Base-by-base conservation (phyloP, 768 basidiomycete species). In the Lenzites betulinus region DNA sequence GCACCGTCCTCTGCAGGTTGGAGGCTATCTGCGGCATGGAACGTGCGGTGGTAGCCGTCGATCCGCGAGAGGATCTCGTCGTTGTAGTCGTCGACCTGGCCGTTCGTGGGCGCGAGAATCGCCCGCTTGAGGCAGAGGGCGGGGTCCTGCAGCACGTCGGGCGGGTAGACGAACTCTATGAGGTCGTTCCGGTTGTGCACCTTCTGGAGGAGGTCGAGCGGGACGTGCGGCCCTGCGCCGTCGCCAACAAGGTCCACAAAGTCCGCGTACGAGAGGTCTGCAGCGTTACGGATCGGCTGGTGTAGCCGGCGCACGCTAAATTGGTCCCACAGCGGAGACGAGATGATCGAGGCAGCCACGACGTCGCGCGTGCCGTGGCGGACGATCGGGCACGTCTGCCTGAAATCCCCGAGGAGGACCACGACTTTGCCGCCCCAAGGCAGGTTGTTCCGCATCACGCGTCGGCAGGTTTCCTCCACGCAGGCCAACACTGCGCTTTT, bases 191-290 rank as follows among this genome's bases (percentile, higher is more conserved):
- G 35, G 6, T 63, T 23, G 1, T 51, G 25, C 4, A 65, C 66
- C 2, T 47, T 46, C 23, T 58, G 54, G 2, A 75, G 58, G 44
- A 76, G 9, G 23, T 63, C 52, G 0, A 78, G 60, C 1, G 58
- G 50, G 3, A 75, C 67, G 0, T 69, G 43, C 2, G 69, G 69
- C 0, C 69, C 69, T 0, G 65, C 64, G 18, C 74, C 71, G 51
- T 79, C 74, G 0, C 79, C 77, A 48, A 80, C 76, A 0, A 51
- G 57, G 62, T 80, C 76, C 1, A 79, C 71, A 56, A 77, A 76
- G 15, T 60, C 46, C 0, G 76, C 72, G 60, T 71, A 79, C 11
- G 66, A 61, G 7, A 67, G 67, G 58, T 79, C 78, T 30, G 67
- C 67, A 1, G 75, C 74, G 56, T 75, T 77, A 5, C 75, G 73